A percentile compares a stretch with the other conserved stretches of the same genome.
Evolutionary conservation across 306 rosid species (phyloP).

Genomic region (Glycyrrhiza uralensis): DNA sequence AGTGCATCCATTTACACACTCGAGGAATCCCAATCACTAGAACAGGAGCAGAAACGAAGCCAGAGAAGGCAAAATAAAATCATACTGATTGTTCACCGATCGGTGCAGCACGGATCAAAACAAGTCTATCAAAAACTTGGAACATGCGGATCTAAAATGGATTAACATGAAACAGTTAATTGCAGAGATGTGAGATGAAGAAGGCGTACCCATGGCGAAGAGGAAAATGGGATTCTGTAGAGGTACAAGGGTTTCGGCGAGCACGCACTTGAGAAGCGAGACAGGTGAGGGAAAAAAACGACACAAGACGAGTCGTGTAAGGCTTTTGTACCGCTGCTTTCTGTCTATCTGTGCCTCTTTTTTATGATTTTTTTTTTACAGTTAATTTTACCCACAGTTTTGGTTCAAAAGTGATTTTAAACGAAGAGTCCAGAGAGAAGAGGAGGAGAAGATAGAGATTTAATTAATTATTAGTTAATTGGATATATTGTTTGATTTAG

Average conservation of each 20-base stretch:
- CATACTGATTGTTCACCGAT: background rate
- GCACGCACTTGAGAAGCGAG: background rate
- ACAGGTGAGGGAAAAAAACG: background rate
- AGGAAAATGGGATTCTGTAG: background rate
- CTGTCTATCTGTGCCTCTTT: background rate
- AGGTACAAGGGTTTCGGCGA: conserved; percentile 24
- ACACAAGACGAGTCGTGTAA: background rate
- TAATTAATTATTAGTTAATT: too few species aligned
- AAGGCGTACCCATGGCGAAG: conserved; percentile 34
- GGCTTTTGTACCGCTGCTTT: background rate
- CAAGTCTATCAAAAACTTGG: background rate
- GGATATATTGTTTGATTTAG: too few species aligned
- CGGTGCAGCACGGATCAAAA: background rate
- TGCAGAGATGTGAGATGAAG: background rate
- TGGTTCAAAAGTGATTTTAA: too few species aligned
- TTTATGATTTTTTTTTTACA: too few species aligned
- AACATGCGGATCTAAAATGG: conserved; percentile 28
- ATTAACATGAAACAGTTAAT: background rate
- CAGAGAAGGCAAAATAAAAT: background rate
- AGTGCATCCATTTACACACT: background rate
- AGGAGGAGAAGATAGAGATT: too few species aligned
- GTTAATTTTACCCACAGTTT: too few species aligned
- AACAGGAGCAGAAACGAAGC: background rate
- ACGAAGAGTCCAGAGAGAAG: too few species aligned
- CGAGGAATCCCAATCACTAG: background rate